Conservation (phyloP, 1,284 basidiomycete genomes). For the Trichosporon ovoides region DNA sequence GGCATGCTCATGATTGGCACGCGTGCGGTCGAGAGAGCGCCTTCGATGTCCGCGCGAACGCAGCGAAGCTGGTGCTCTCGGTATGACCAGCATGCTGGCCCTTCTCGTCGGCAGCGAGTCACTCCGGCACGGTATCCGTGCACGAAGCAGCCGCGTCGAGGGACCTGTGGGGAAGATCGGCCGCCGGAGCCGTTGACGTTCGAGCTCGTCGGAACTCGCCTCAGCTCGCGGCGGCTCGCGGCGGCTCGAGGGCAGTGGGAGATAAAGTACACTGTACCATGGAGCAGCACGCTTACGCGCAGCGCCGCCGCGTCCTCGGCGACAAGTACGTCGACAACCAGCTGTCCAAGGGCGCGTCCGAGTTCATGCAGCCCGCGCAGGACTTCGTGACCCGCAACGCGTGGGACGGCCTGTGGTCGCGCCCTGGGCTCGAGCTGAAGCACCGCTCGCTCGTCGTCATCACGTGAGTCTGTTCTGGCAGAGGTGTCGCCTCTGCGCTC, state of each 20-base stretch:
- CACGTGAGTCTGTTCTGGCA: slow-evolving; percentile 14
- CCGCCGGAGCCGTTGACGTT: no score
- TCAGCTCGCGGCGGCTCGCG: neutral
- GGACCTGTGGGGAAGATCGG: no score
- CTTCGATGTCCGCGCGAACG: no score
- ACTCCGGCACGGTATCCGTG: no score
- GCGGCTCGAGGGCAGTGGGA: neutral
- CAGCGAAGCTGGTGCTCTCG: no score
- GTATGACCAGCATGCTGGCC: no score
- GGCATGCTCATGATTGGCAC: neutral
- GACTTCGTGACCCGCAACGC: slow-evolving; percentile 21
- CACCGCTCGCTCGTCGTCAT: slow-evolving; percentile 23
- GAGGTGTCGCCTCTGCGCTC: neutral
- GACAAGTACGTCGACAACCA: slow-evolving; percentile 23
- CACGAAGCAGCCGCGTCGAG: no score
- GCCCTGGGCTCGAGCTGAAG: slow-evolving; percentile 22
- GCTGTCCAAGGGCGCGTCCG: slow-evolving; percentile 17
- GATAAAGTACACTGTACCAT: neutral
- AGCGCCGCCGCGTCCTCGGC: slow-evolving; percentile 22
- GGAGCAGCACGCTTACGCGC: neutral
- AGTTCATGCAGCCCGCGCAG: slow-evolving; percentile 24
- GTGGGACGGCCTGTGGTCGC: slow-evolving; percentile 23
- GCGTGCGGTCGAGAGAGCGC: neutral
- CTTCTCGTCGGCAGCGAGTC: no score
- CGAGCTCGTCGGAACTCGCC: neutral